Percentiles rank a stretch among this genome's conserved stretches.
Conservation (phyloP, 192 early-diverging fungal species). For the Backusella macrospora region DNA sequence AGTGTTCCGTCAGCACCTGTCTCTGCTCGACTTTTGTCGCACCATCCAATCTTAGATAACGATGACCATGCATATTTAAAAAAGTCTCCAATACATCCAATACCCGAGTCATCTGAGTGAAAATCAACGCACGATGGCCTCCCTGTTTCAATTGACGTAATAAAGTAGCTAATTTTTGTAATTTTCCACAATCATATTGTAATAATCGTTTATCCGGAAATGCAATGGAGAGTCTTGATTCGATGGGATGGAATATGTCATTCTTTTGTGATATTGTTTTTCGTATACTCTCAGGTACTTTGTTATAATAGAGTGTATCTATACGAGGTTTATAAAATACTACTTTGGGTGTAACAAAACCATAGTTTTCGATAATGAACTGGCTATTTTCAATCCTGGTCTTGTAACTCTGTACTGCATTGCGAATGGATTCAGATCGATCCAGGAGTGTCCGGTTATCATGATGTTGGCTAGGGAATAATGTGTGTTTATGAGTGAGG, state of each 20-base stretch:
- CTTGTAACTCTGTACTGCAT: conserved; percentile 44
- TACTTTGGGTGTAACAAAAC: conserved; percentile 61
- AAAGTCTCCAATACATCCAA: conserved; percentile 69
- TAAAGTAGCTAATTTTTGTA: conserved; percentile 61
- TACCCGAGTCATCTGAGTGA: conserved; percentile 72
- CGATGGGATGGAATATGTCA: conserved; percentile 61
- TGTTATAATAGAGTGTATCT: background rate
- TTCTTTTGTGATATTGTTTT: conserved; percentile 22
- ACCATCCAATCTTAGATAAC: conserved; percentile 62
- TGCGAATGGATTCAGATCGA: conserved; percentile 37
- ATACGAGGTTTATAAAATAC: conserved; percentile 34
- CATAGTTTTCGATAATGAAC: background rate
- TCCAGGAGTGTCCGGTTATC: conserved; percentile 37
- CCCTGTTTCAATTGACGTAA: conserved; percentile 57
- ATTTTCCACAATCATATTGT: conserved; percentile 86
- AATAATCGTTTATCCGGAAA: conserved; percentile 85
- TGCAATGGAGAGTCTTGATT: conserved; percentile 63
- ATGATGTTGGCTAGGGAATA: conserved; percentile 13
- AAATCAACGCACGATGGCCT: conserved; percentile 66
- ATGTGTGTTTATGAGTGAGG: background rate
- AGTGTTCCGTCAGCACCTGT: conserved; percentile 52
- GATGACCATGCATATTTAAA: conserved; percentile 67
- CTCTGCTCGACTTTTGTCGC: conserved; percentile 55
- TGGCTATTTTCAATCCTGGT: conserved; percentile 37
- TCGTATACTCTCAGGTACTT: background rate